Evolutionary conservation across 2,329 filamentous ascomycete genomes (phyloP).

Genomic region (Truncatella angustata): DNA sequence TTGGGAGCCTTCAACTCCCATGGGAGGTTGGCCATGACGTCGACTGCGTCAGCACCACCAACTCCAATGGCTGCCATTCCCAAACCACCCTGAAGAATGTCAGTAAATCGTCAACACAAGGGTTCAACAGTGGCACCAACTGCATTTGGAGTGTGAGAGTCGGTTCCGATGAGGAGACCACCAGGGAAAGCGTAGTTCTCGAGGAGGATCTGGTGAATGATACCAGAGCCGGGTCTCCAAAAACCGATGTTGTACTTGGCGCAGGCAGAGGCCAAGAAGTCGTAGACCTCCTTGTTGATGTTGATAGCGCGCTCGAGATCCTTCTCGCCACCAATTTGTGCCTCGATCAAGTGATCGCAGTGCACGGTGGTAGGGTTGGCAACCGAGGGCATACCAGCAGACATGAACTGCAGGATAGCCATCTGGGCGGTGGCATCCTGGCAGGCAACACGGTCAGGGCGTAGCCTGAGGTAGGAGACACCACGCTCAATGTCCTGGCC

Average conservation of each 20-base stretch:
- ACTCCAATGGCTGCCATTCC: slow-evolving; percentile 95
- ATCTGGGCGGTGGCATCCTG: slow-evolving; percentile 99
- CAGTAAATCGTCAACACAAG: no score
- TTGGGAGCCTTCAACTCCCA: slow-evolving; percentile 99
- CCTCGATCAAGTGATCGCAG: slow-evolving; percentile 99
- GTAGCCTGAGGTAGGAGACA: slow-evolving; percentile 91
- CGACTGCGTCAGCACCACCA: slow-evolving; percentile 91
- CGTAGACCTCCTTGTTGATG: slow-evolving; percentile 99
- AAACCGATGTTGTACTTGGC: slow-evolving; percentile 99
- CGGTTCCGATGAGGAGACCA: slow-evolving; percentile 95
- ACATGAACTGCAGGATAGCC: slow-evolving; percentile 99
- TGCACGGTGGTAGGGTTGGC: slow-evolving; percentile 95
- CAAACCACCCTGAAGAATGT: no score
- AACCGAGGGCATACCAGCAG: slow-evolving; percentile 91
- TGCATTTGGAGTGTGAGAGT: slow-evolving; percentile 98
- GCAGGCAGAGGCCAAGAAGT: slow-evolving; percentile 90
- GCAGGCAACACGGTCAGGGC: slow-evolving; percentile 96
- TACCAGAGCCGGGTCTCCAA: slow-evolving; percentile 98
- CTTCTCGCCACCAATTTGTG: slow-evolving; percentile 87
- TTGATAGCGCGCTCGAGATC: slow-evolving; percentile 86
- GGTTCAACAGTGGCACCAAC: no score
- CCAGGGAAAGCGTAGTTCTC: slow-evolving; percentile 99
- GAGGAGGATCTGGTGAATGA: slow-evolving; percentile 97
- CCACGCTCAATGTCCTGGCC: slow-evolving; percentile 96
- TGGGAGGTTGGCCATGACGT: slow-evolving; percentile 95